phyloP scores from a whole-genome alignment of 2,329 filamentous ascomycete species.

The Leptographium lundbergii region DNA sequence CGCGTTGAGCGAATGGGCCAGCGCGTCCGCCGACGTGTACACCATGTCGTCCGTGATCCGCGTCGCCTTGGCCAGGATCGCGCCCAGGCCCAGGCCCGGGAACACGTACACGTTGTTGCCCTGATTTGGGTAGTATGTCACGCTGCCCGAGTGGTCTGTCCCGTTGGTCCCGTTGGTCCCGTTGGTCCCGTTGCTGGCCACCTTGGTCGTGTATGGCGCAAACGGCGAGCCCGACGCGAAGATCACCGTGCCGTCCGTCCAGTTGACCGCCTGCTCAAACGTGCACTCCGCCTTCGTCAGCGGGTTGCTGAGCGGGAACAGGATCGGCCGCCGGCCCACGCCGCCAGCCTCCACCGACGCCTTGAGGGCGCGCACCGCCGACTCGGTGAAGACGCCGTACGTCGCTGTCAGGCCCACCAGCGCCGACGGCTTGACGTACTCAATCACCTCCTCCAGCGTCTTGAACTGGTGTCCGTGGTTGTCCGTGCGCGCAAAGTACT shows the following conservation, averaged over 20 bases:
- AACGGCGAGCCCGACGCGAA: conserved; percentile 96
- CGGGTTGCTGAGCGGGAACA: conserved; percentile 95
- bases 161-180: background rate
- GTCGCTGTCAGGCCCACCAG: conserved; percentile 91
- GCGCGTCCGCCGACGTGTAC: conserved; percentile 77
- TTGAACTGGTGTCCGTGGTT: conserved; percentile 59
- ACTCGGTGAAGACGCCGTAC: conserved; percentile 84
- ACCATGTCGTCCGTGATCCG: conserved; percentile 92
- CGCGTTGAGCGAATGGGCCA: conserved; percentile 64
- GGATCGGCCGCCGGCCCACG: conserved; percentile 67
- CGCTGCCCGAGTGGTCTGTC: conserved; percentile 26
- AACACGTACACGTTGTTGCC: conserved; percentile 91
- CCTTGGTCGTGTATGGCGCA: conserved; percentile 55
- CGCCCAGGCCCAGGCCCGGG: conserved; percentile 86
- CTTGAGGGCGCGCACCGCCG: conserved; percentile 62
- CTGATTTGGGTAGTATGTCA: conserved; percentile 66
- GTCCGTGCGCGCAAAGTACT: conserved; percentile 54
- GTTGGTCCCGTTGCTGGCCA: conserved; percentile 12
- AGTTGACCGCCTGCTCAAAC: conserved; percentile 80
- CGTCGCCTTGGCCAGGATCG: conserved; percentile 80
- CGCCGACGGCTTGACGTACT: conserved; percentile 89
- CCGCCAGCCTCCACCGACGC: conserved; percentile 49
- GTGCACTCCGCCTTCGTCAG: conserved; percentile 95
- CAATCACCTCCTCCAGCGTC: conserved; percentile 79
- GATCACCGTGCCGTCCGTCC: conserved; percentile 83